Evolutionary conservation across 176 grass and related monocot species (phyloP).

Genomic region (Ensete ventricosum): DNA sequence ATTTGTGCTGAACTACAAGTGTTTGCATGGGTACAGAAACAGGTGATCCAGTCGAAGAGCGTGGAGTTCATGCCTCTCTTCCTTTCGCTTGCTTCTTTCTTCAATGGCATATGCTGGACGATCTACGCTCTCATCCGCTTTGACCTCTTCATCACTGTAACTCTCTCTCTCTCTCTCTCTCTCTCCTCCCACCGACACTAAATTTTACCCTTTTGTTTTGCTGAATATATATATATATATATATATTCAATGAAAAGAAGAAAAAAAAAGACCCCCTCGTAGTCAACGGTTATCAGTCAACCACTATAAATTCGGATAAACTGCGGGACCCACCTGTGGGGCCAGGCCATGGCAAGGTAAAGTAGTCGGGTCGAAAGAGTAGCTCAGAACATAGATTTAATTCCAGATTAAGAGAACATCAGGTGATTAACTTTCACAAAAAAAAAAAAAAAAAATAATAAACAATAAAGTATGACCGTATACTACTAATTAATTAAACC

Average conservation of each 20-base stretch:
- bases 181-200: neutral
- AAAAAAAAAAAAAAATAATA: neutral
- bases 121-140: constrained; percentile 18
- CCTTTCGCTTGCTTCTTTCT: constrained; percentile 5
- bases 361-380: too few relatives aligned
- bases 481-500: too few relatives aligned
- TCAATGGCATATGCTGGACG: constrained; percentile 13
- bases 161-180: neutral
- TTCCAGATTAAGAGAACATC: too few relatives aligned
- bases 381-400: too few relatives aligned
- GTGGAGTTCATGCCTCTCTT: constrained; percentile 19
- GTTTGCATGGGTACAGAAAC: neutral
- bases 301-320: too few relatives aligned
- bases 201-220: neutral
- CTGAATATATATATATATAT: neutral
- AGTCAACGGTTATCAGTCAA: too few relatives aligned
- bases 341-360: too few relatives aligned
- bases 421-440: too few relatives aligned
- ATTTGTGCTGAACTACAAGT: neutral
- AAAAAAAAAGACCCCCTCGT: too few relatives aligned
- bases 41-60: constrained; percentile 18
- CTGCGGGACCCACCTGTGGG: too few relatives aligned
- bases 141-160: constrained; percentile 12
- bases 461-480: too few relatives aligned
- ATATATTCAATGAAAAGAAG: too few relatives aligned